Conservation (phyloP, 2,329 filamentous ascomycete genomes). For the Diaporthe ampelina region DNA sequence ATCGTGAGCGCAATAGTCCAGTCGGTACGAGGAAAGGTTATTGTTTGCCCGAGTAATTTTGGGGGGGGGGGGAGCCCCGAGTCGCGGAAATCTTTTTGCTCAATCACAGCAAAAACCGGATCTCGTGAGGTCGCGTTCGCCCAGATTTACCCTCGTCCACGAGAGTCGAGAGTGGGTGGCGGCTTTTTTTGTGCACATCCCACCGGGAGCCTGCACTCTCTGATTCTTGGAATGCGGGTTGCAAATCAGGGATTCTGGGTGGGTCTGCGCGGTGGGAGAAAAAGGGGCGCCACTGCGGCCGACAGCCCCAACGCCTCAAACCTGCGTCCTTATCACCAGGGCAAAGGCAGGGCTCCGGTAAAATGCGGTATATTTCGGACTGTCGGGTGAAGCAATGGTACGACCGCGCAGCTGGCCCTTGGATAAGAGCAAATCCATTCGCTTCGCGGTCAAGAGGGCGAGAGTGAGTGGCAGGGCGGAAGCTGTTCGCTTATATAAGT, state of each 20-base stretch:
- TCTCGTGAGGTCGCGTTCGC: background rate
- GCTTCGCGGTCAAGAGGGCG: background rate
- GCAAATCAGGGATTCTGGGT: slow-evolving; percentile 26
- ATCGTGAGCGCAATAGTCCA: background rate
- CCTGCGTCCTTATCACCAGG: background rate
- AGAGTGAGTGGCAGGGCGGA: background rate
- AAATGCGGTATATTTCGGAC: slow-evolving; percentile 3
- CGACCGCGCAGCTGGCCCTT: background rate
- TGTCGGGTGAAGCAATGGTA: background rate
- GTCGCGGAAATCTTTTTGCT: background rate
- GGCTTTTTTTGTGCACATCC: background rate
- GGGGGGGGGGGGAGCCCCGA: background rate
- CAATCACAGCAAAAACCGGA: background rate
- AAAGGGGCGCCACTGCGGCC: slow-evolving; percentile 23
- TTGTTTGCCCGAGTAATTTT: slow-evolving; percentile 16
- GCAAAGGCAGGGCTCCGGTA: background rate
- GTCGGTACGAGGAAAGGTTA: slow-evolving; percentile 20
- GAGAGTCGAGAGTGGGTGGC: background rate
- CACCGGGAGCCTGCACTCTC: slow-evolving; percentile 13
- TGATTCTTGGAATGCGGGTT: slow-evolving; percentile 15
- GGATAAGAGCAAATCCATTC: background rate
- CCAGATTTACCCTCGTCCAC: background rate
- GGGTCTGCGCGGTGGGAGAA: slow-evolving; percentile 26
- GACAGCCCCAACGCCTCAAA: slow-evolving; percentile 11
- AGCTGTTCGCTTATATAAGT: slow-evolving; percentile 24